Evolutionary conservation across 768 basidiomycete species (phyloP).

Genomic region (Favolaschia claudopus): DNA sequence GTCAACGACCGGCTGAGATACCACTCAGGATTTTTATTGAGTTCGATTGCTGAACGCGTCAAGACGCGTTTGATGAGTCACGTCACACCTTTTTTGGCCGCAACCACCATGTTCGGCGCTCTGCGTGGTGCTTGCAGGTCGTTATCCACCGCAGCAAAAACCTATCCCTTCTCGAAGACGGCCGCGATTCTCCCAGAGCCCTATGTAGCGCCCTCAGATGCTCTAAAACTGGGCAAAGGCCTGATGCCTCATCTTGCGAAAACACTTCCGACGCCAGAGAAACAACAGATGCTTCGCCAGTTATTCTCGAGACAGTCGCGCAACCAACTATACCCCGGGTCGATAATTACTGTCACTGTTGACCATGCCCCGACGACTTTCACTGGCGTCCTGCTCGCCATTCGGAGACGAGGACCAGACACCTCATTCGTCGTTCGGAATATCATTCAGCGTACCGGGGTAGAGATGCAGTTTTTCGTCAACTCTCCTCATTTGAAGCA

Average conservation of each 20-base stretch:
- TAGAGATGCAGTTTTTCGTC: slow-evolving; percentile 92
- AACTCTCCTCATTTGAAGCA: slow-evolving; percentile 88
- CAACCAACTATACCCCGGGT: slow-evolving; percentile 77
- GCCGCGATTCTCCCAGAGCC: slow-evolving; percentile 62
- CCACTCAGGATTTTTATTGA: too few relatives aligned
- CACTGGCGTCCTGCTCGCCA: slow-evolving; percentile 86
- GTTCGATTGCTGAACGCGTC: not conserved
- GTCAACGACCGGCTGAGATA: too few relatives aligned
- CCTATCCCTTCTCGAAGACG: slow-evolving; percentile 79
- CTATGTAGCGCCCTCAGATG: slow-evolving; percentile 47
- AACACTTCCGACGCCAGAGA: slow-evolving; percentile 70
- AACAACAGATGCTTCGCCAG: slow-evolving; percentile 69
- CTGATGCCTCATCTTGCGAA: slow-evolving; percentile 78
- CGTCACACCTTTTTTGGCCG: not conserved
- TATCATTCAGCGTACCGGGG: slow-evolving; percentile 88
- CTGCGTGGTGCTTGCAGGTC: slow-evolving; percentile 47
- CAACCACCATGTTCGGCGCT: slow-evolving; percentile 46
- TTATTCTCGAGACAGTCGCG: slow-evolving; percentile 78
- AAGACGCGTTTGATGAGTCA: slow-evolving; percentile 6
- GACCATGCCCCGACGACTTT: slow-evolving; percentile 83
- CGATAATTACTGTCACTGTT: slow-evolving; percentile 82
- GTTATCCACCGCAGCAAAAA: slow-evolving; percentile 52
- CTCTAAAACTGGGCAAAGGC: slow-evolving; percentile 73
- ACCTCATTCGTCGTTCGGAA: slow-evolving; percentile 92
- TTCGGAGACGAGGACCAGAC: slow-evolving; percentile 84